Conservation (phyloP, 2,329 filamentous ascomycete genomes). For the Sphaerostilbella broomeana region DNA sequence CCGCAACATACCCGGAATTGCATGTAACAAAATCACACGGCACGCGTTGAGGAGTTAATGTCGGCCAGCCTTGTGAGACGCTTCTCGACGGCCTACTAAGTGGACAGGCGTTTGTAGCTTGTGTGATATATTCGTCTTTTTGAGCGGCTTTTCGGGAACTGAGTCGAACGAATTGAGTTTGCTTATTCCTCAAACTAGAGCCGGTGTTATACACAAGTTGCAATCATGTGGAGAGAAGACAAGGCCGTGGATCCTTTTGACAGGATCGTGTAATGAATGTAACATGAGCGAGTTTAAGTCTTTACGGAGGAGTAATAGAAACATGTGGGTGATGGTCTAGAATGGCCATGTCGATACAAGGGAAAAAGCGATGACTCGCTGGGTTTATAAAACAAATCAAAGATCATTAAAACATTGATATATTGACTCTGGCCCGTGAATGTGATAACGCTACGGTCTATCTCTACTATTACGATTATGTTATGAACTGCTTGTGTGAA, state of each 20-base stretch:
- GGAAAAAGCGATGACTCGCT: neutral
- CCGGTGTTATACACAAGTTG: slow-evolving; percentile 7
- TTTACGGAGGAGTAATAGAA: slow-evolving; percentile 1
- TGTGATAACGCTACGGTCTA: no score
- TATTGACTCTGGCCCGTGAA: no score
- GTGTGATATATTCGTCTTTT: no score
- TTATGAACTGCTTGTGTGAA: no score
- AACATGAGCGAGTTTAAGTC: slow-evolving; percentile 9
- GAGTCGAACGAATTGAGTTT: neutral
- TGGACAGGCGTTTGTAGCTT: slow-evolving; percentile 1
- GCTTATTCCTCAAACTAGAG: slow-evolving; percentile 1
- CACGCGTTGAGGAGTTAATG: slow-evolving; percentile 18
- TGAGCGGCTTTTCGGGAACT: no score
- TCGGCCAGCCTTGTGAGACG: slow-evolving; percentile 12
- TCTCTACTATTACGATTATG: no score
- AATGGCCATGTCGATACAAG: neutral
- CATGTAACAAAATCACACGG: slow-evolving; percentile 17
- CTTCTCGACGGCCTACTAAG: no score
- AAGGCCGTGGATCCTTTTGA: neutral
- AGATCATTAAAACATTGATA: no score
- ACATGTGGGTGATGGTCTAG: neutral
- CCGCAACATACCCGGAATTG: slow-evolving; percentile 24
- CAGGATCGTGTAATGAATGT: no score
- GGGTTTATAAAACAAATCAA: neutral
- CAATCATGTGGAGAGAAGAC: neutral